Conservation (phyloP, 257 asterid genomes). For the Gynochthodes officinalis region DNA sequence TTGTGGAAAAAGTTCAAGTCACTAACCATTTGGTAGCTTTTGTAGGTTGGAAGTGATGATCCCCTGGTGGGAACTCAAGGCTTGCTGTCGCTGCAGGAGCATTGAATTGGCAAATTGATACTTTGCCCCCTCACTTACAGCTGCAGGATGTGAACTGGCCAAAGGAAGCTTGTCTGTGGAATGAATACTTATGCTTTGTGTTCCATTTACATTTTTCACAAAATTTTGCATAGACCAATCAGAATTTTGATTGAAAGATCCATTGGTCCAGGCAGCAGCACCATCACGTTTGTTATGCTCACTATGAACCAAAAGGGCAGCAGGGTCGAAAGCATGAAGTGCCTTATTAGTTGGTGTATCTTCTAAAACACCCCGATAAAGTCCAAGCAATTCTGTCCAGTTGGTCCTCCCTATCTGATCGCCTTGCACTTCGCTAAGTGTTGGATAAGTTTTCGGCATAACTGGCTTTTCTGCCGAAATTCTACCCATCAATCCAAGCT, state of each 20-base stretch:
- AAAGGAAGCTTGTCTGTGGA: constrained; percentile 10
- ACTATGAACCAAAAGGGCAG: constrained; percentile 12
- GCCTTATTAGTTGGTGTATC: constrained; percentile 4
- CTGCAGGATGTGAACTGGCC: constrained; percentile 33
- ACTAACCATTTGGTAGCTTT: constrained; percentile 46
- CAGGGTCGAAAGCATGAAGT: constrained; percentile 17
- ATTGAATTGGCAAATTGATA: constrained; percentile 20
- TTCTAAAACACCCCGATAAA: constrained; percentile 22
- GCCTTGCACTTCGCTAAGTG: constrained; percentile 3
- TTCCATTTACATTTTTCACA: constrained; percentile 23
- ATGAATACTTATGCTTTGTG: constrained; percentile 15
- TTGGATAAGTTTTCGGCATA: background rate
- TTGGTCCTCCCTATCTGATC: constrained; percentile 10
- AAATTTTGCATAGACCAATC: constrained; percentile 23
- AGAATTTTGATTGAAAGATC: constrained; percentile 21
- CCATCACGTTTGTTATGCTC: constrained; percentile 8
- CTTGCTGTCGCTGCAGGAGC: constrained; percentile 23
- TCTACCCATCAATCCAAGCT: background rate
- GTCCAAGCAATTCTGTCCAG: constrained; percentile 28
- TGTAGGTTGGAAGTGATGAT: constrained; percentile 35
- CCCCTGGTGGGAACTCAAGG: constrained; percentile 22
- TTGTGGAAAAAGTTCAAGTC: background rate
- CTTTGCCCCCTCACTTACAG: constrained; percentile 24
- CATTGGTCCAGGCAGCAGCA: constrained; percentile 11
- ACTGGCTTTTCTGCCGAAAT: background rate